Evolutionary conservation across 305 asterid genomes (phyloP), one percentile per base, ranked within the genome.

Genomic region (Plantago rigida): DNA sequence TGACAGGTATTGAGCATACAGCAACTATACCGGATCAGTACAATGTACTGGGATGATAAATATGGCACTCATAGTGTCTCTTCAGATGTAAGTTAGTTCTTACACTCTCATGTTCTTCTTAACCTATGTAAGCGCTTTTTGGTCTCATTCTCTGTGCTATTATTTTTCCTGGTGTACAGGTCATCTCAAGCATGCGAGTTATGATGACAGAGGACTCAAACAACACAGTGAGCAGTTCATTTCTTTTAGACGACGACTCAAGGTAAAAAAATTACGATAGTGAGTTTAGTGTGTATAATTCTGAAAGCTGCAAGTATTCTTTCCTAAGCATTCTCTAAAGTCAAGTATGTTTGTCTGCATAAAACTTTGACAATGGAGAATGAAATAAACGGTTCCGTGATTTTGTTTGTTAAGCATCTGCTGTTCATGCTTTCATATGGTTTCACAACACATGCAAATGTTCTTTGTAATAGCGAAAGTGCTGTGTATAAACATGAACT

Each of bases 21-120:
- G 61, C 99, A 93, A 63, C 62, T 93, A 56, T 93, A 93, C 87
- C 72, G 99, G 77, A 89, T 93, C 69, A 89, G 99, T 71, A 89
- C 99, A n/a, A 93, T 93, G 99, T 93, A 93, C 79, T 93, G 99
- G 99, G 99, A 93, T 66, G 99, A 93, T 79, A 93, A 93, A 77
- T 93, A 93, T 51, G 99, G 99, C 73, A 89, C 99, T 36, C 99
- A 85, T 62, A 89, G 94, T 69, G 99, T 93, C 58, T 87, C 99
- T 74, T 71, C 97, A 56, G 86, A 89, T 67, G 99, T 93, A 75
- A 80, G 89, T 69, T 68, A 65, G 69, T 75, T 65, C 69, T 47
- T 47, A 46, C 36, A 60, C 71, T 64, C 42, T 42, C 45, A 48
- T 68, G 63, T 47, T 51, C 55, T n/a, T 44, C 59, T 64, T 14